phyloP scores from a whole-genome alignment of 805 yeast genomes.

The Peterozyma toletana region DNA sequence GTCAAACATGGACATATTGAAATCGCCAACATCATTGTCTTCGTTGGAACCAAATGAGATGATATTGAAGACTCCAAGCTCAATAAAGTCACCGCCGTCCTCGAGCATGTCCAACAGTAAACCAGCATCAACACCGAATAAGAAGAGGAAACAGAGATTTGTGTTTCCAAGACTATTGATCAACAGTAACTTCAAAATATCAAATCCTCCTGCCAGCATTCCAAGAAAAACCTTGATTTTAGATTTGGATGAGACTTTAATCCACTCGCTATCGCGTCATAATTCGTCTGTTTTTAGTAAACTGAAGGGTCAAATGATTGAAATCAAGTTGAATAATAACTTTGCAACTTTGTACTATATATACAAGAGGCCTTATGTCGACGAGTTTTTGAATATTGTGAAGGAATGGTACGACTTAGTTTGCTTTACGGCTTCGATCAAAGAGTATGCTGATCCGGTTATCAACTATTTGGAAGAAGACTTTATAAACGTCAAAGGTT shows the following conservation, averaged over 20 bases:
- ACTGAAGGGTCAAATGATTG: constrained; percentile 64
- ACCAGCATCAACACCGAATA: constrained; percentile 1
- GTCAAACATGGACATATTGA: constrained; percentile 18
- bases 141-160: constrained; percentile 13
- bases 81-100: too few relatives aligned
- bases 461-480: constrained; percentile 84
- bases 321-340: constrained; percentile 61
- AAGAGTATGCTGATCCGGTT: constrained; percentile 95
- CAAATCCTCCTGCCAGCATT: constrained; percentile 20
- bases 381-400: constrained; percentile 70
- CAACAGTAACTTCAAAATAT: constrained; percentile 20
- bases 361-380: constrained; percentile 88
- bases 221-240: constrained; percentile 63
- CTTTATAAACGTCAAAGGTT: constrained; percentile 18
- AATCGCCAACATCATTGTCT: constrained; percentile 20
- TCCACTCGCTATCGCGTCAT: constrained; percentile 79
- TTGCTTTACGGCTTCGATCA: constrained; percentile 90
- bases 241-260: constrained; percentile 90
- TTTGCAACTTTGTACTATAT: constrained; percentile 82
- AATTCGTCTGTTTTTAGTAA: constrained; percentile 35
- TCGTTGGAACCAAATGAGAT: neutral
- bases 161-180: constrained; percentile 25
- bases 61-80: neutral
- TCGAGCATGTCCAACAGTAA: neutral
- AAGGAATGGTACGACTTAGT: constrained; percentile 84